Conservation (phyloP, 2,329 filamentous ascomycete species). For the Paracoccidioides brasiliensis region DNA sequence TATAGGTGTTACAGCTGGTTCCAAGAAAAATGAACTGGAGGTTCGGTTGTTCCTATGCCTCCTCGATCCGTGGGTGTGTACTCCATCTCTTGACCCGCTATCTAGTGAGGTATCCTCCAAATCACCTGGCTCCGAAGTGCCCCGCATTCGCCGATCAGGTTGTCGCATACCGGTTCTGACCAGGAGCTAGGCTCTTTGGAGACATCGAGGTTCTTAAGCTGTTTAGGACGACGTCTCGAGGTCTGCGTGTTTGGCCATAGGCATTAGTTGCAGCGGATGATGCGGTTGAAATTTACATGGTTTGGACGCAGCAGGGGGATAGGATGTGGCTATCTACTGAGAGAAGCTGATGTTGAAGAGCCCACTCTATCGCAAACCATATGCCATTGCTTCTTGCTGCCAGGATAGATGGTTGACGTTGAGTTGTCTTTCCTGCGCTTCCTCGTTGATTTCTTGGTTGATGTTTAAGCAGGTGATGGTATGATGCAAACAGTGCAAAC, state of each 20-base stretch:
- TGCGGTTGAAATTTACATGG: background rate
- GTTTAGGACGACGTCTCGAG: background rate
- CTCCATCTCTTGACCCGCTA: background rate
- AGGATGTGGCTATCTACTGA: background rate
- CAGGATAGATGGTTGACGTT: background rate
- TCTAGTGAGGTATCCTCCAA: background rate
- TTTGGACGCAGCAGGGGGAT: background rate
- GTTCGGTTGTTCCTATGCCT: slow-evolving; percentile 5
- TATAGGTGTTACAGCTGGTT: background rate
- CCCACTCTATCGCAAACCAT: background rate
- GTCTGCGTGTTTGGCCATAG: background rate
- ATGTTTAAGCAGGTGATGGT: background rate
- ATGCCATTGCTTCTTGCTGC: background rate
- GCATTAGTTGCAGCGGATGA: background rate
- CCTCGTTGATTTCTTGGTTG: background rate
- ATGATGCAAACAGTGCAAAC: slow-evolving; percentile 5
- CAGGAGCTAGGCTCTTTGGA: background rate
- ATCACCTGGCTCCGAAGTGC: background rate
- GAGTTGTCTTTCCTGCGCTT: background rate
- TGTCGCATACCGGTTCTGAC: background rate
- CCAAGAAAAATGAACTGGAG: slow-evolving; percentile 10
- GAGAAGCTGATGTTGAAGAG: background rate
- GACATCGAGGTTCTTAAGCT: background rate
- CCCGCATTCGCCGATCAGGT: background rate
- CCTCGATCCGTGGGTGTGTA: background rate